Evolutionary conservation across 2,329 filamentous ascomycete species (phyloP), one percentile per base, ranked within the genome.

Genomic region (Trichoderma pleuroti): DNA sequence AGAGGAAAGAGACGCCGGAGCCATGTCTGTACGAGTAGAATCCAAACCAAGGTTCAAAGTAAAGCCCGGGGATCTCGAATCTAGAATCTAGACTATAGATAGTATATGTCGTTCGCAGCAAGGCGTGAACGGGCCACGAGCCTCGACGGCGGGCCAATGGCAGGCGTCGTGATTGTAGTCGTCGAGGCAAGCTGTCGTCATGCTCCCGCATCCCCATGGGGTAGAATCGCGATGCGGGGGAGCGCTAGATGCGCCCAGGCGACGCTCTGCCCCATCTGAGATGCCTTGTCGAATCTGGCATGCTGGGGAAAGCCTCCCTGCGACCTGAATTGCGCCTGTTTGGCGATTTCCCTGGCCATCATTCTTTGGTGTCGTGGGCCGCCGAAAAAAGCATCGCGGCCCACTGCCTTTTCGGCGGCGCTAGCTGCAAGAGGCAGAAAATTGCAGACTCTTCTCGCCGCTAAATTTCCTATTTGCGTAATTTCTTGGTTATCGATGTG

Each of bases 171-270:
- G 49, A 65, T 65, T 59, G 16, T 24, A 28, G 46, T 21, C 26
- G n/a, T 49, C 18, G 14, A 49, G 28, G 32, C 34, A 39, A 42
- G 28, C 34, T 63, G 59, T 70, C 59, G 67, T 70, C 67, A 63
- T 56, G 18, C 49, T 63, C 59, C 21, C 36, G 21, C 30, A 65
- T 65, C 68, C 68, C 68, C 68, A 65, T 26, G 68, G 68, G 68
- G 68, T 59, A 65, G 60, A 46, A 65, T 57, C 68, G 54, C 52
- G 39, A 70, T 70, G 68, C 68, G 68, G 68, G 68, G 68, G 60
- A 24, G 36, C 34, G 32, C 67, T 32, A 34, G 68, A 59, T 59
- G 46, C 62, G 62, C 67, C 67, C 61, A 63, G 59, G 32, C 54
- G 54, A 56, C 68, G 42, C 62, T 67, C 42, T 68, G 64, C 63